A percentile compares a stretch with the other conserved stretches of the same genome.
Evolutionary conservation across 2,329 filamentous ascomycete species (phyloP).

Genomic region (Exophiala spinifera): DNA sequence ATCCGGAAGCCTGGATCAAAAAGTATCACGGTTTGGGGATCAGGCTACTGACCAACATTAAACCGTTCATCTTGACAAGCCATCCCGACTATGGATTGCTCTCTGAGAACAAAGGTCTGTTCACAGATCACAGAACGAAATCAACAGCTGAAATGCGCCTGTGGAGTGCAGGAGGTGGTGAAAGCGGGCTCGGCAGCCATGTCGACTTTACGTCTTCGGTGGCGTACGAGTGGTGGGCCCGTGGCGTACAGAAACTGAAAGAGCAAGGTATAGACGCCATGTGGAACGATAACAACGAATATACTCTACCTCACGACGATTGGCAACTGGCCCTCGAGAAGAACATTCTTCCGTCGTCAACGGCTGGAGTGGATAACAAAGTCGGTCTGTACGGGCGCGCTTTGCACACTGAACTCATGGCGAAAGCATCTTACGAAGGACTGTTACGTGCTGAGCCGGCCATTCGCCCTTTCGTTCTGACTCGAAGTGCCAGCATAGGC

Average conservation of each 20-base stretch:
- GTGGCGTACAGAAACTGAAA: conserved; percentile 62
- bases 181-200: conserved; percentile 67
- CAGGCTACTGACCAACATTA: conserved; percentile 67
- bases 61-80: conserved; percentile 65
- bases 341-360: conserved; percentile 25
- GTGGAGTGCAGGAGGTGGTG: conserved; percentile 70
- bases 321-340: conserved; percentile 61
- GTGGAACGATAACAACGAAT: conserved; percentile 80
- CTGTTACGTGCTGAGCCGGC: conserved; percentile 58
- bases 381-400: conserved; percentile 68
- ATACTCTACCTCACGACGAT: conserved; percentile 62
- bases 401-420: conserved; percentile 68
- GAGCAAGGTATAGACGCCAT: conserved; percentile 67
- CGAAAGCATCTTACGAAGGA: conserved; percentile 67
- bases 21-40: conserved; percentile 64
- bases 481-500: conserved; percentile 66
- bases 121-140: conserved; percentile 56
- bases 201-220: conserved; percentile 69
- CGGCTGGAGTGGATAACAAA: conserved; percentile 44
- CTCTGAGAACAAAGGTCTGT: conserved; percentile 58
- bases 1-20: conserved; percentile 62
- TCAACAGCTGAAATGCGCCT: conserved; percentile 58
- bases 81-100: conserved; percentile 66
- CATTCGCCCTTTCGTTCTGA: conserved; percentile 64
- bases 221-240: conserved; percentile 69